Conservation (phyloP, 768 basidiomycete genomes). For the Trametes gibbosa region DNA sequence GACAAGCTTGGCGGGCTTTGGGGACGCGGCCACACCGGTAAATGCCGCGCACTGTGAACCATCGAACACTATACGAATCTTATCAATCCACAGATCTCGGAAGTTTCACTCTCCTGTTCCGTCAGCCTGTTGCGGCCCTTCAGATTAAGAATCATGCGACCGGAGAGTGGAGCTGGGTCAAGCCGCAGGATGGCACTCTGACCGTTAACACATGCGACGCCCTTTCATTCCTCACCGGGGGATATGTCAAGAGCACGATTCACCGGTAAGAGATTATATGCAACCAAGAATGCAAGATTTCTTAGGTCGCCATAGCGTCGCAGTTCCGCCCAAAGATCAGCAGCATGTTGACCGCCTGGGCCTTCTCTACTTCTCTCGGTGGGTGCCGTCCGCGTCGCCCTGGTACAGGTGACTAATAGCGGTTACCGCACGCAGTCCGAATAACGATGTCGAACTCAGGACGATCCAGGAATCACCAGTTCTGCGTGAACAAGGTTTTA, state of each 20-base stretch:
- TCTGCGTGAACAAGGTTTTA: slow-evolving; percentile 40
- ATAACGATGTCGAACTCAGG: slow-evolving; percentile 42
- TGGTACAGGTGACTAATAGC: neutral
- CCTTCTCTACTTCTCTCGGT: slow-evolving; percentile 48
- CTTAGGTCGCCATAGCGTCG: slow-evolving; percentile 25
- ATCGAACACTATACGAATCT: neutral
- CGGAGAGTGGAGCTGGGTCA: slow-evolving; percentile 54
- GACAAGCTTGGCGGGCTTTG: slow-evolving; percentile 33
- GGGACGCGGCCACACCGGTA: slow-evolving; percentile 42
- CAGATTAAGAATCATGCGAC: slow-evolving; percentile 47
- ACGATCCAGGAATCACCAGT: slow-evolving; percentile 43
- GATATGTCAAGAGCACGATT: slow-evolving; percentile 45
- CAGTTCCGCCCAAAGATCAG: slow-evolving; percentile 51
- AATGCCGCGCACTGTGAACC: neutral
- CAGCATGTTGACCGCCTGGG: slow-evolving; percentile 51
- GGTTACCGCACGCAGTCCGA: slow-evolving; percentile 30
- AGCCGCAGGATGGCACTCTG: slow-evolving; percentile 45
- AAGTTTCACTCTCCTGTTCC: slow-evolving; percentile 50
- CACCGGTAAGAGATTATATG: slow-evolving; percentile 31
- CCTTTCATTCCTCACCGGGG: slow-evolving; percentile 45
- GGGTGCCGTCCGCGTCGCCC: neutral
- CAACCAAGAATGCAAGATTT: neutral
- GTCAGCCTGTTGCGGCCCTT: slow-evolving; percentile 52
- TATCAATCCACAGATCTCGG: slow-evolving; percentile 36
- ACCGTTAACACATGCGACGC: slow-evolving; percentile 53